Percentiles rank a stretch among this genome's conserved stretches.
Conservation (phyloP, 805 yeast genomes). For the Metschnikowia kunwiensis region DNA sequence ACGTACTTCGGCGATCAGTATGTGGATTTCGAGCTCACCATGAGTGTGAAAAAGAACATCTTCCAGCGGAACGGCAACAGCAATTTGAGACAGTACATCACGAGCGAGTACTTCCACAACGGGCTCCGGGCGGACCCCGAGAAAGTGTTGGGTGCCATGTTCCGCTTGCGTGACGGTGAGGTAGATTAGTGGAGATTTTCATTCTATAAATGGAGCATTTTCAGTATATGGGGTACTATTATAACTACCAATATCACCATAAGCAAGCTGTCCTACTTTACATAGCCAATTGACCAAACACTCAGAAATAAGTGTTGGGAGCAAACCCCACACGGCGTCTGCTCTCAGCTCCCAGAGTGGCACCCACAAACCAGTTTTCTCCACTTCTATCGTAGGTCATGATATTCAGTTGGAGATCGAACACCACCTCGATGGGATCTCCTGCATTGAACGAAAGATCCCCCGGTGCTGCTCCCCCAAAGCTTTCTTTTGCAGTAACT, state of each 20-base stretch:
- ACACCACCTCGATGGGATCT: slow-evolving; percentile 31
- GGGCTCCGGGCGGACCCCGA: slow-evolving; percentile 45
- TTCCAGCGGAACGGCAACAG: slow-evolving; percentile 28
- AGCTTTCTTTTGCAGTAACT: slow-evolving; percentile 23
- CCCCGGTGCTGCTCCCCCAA: slow-evolving; percentile 34
- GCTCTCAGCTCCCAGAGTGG: slow-evolving; percentile 9
- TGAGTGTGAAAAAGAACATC: slow-evolving; percentile 30
- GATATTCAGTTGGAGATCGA: slow-evolving; percentile 28
- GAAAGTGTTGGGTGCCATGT: slow-evolving; percentile 38
- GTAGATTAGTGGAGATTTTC: slow-evolving; percentile 25
- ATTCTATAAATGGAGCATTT: neutral
- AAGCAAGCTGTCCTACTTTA: too few species aligned
- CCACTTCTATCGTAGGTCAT: slow-evolving; percentile 21
- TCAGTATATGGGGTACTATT: too few species aligned
- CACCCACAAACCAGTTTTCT: slow-evolving; percentile 36
- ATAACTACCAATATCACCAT: too few species aligned
- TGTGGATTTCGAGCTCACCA: slow-evolving; percentile 46
- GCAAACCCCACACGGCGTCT: slow-evolving; percentile 34
- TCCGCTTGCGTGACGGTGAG: slow-evolving; percentile 39
- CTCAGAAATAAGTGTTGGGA: slow-evolving; percentile 25
- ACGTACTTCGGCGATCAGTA: slow-evolving; percentile 49
- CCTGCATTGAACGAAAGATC: slow-evolving; percentile 36
- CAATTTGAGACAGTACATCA: slow-evolving; percentile 41
- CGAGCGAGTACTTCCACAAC: slow-evolving; percentile 50
- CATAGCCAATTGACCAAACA: too few species aligned